These are phyloP conservation scores for Galerina marginata DNA, from an alignment of 768 basidiomycete genomes.

Conservation along the genomic window DNA sequence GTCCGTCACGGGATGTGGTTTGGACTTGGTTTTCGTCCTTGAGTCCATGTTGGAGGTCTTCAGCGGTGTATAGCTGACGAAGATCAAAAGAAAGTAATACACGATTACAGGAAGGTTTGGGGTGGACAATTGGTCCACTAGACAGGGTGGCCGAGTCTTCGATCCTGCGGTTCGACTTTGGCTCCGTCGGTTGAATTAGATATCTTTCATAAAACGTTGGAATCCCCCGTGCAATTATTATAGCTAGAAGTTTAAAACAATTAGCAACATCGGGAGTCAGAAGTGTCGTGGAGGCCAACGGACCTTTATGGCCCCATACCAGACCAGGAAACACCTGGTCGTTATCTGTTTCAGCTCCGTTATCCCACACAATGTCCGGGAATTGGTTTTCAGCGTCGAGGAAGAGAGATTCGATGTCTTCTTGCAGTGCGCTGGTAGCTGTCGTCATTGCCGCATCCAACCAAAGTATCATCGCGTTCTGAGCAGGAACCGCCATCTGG, in stretches of 20 bases:
- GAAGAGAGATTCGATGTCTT: constrained; percentile 79
- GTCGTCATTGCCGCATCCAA: constrained; percentile 50
- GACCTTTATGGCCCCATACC: constrained; percentile 96
- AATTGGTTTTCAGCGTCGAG: constrained; percentile 86
- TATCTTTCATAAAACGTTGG: background rate
- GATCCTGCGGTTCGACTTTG: too few species aligned
- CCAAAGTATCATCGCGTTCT: background rate
- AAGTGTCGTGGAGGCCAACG: constrained; percentile 21
- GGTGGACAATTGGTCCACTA: too few species aligned
- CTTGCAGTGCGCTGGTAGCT: constrained; percentile 80
- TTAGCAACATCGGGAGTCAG: background rate
- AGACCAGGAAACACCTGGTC: constrained; percentile 38
- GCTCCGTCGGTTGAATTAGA: too few species aligned
- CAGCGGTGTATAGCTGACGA: background rate
- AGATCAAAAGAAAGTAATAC: too few species aligned
- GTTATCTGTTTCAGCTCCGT: constrained; percentile 53
- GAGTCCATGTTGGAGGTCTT: background rate
- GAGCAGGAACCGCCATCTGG: too few species aligned
- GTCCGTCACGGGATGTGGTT: background rate
- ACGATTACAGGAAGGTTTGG: too few species aligned
- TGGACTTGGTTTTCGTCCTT: background rate
- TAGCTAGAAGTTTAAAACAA: background rate
- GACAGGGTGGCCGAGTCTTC: too few species aligned
- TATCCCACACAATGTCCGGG: constrained; percentile 93
- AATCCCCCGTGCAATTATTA: background rate